These are phyloP conservation scores for Mucor piriformis DNA, from an alignment of 371 early-diverging fungal species.

Conservation along the genomic window DNA sequence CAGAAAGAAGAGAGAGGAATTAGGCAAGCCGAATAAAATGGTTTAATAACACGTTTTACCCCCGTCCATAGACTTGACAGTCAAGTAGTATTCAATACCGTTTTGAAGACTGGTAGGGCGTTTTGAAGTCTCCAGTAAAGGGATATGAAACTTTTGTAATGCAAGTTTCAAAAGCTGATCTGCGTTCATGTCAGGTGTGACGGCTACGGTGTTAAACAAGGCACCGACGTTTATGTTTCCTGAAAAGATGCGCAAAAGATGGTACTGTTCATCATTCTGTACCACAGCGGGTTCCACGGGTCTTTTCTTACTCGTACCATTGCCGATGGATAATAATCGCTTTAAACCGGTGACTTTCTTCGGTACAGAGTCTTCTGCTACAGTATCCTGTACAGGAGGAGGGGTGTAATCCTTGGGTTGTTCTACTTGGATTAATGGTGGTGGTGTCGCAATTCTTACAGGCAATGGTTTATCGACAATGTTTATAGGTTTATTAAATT, in stretches of 20 bases:
- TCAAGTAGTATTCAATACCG: conserved; percentile 59
- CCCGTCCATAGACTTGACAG: conserved; percentile 65
- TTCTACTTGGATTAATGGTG: too few species aligned
- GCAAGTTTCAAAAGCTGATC: conserved; percentile 59
- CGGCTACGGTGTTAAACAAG: conserved; percentile 60
- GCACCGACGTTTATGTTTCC: conserved; percentile 66
- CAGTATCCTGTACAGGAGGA: conserved; percentile 2
- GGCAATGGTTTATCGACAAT: conserved; percentile 1
- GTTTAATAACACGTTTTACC: conserved; percentile 34
- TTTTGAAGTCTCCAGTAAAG: conserved; percentile 51
- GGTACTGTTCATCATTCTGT: conserved; percentile 25
- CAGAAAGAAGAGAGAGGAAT: too few species aligned
- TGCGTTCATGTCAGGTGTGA: conserved; percentile 58
- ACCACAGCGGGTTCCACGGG: background rate
- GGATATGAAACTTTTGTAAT: conserved; percentile 60
- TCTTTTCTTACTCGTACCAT: background rate
- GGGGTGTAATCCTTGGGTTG: background rate
- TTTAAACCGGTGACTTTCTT: conserved; percentile 27
- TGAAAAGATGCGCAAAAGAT: conserved; percentile 57
- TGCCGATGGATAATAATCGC: conserved; percentile 39
- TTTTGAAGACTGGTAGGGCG: conserved; percentile 41
- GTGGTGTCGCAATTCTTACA: too few species aligned
- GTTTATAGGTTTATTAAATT: conserved; percentile 19
- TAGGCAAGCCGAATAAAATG: too few species aligned
- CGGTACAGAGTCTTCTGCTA: conserved; percentile 6